Evolutionary conservation across 1,284 basidiomycete species (phyloP), one percentile per base, ranked within the genome.

Genomic region (Butyriboletus appendiculatus): DNA sequence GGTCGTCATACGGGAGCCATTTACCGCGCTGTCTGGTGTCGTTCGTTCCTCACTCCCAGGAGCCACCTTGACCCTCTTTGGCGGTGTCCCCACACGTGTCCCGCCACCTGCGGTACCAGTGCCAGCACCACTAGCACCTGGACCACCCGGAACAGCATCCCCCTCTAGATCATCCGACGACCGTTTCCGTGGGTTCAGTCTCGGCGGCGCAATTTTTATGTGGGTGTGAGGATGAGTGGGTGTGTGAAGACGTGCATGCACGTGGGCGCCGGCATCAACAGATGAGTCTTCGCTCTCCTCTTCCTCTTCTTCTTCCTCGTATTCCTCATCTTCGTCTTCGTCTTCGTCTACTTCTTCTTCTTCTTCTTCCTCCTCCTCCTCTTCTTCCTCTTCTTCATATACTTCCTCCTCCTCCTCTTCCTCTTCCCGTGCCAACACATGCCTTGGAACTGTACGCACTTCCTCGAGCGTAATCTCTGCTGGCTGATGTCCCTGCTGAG

Each of bases 121-220:
- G 15, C 28, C 45, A 12, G 24, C 58, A 18, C 24, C 32, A 10
- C 45, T 37, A 18, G 24, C n/a, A 24, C 41, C 24, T 30, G 24
- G 15, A 18, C 18, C 18, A 12, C 33, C 24, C 0, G 55, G n/a
- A 4, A 41, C 33, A 0, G 7, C 26, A 40, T 67, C 64, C 33
- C 53, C 57, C 5, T 70, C 66, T 20, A 71, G 35, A 55, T 72
- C 69, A 43, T 69, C 65, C 20, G 68, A 68, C 1, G 66, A 69
- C 14, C 67, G 65, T 59, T 72, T 68, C 32, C 68, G 58, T 16
- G 67, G 69, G 32, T 70, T 68, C 39, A 67, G n/a, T 26, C 53
- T 56, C 11, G 54, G 66, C 2, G 61, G 63, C 12, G 50, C 62
- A 24, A 58, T 62, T 52, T 67, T 67, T 10, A 61, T 18, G 9